Conservation (phyloP, 139 green algal genomes). For the Yamagishiella unicocca region DNA sequence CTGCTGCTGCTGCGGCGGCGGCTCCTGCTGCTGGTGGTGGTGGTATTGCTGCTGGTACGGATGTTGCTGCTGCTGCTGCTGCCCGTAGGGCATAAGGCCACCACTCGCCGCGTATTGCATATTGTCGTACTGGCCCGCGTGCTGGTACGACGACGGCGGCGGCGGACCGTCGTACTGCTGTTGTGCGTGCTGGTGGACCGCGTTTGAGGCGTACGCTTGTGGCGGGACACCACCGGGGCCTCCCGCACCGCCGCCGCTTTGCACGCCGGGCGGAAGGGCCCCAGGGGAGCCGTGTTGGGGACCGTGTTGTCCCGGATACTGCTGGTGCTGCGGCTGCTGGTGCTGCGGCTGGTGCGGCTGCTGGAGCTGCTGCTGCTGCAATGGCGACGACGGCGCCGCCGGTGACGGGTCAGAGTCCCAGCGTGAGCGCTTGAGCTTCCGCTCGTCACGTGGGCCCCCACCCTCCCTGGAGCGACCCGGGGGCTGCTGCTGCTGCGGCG, state of each 20-base stretch:
- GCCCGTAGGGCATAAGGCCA: neutral
- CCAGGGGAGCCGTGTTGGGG: no score
- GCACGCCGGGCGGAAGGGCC: no score
- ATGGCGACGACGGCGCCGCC: neutral
- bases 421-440: constrained; percentile 4
- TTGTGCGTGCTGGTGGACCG: neutral
- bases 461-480: no score
- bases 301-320: no score
- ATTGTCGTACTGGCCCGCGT: neutral
- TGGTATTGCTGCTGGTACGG: neutral
- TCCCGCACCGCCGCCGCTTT: no score
- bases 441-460: neutral
- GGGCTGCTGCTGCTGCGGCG: neutral
- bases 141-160: neutral
- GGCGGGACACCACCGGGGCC: neutral
- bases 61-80: neutral
- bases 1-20: neutral
- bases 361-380: neutral
- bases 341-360: neutral
- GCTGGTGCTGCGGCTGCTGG: neutral
- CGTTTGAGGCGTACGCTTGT: neutral
- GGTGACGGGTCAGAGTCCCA: constrained; percentile 2
- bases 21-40: neutral
- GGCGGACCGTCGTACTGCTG: neutral
- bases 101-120: neutral